A percentile compares a stretch with the other conserved stretches of the same genome.
These are phyloP conservation scores for Myxozyma geophila DNA, from an alignment of 805 yeast genomes.

Conservation along the genomic window DNA sequence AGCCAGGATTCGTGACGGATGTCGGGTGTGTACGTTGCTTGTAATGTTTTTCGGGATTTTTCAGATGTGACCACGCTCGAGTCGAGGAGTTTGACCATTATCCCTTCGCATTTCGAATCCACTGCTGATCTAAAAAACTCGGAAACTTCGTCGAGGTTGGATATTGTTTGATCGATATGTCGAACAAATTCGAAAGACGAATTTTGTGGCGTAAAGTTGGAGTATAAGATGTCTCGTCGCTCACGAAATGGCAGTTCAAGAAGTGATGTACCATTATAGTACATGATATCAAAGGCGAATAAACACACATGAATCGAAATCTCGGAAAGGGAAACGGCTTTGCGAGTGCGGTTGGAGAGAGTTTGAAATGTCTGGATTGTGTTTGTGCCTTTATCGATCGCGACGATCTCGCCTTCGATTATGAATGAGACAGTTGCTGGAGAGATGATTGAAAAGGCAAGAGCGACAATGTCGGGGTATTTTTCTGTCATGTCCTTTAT, in stretches of 20 bases:
- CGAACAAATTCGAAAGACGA: slow-evolving; percentile 27
- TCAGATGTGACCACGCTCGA: slow-evolving; percentile 2
- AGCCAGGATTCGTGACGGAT: slow-evolving; percentile 40
- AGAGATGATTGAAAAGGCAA: neutral
- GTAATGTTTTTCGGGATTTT: slow-evolving; percentile 3
- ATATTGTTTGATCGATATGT: slow-evolving; percentile 31
- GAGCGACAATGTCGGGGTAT: slow-evolving; percentile 37
- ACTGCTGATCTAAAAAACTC: slow-evolving; percentile 4
- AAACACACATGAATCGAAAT: slow-evolving; percentile 36
- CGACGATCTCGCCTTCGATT: slow-evolving; percentile 41
- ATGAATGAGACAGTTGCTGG: slow-evolving; percentile 32
- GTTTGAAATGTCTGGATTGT: slow-evolving; percentile 35
- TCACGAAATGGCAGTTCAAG: slow-evolving; percentile 25
- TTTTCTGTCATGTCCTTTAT: slow-evolving; percentile 36
- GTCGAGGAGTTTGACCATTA: slow-evolving; percentile 41
- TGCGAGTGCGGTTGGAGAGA: slow-evolving; percentile 35
- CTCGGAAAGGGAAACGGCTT: slow-evolving; percentile 25
- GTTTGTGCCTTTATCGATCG: slow-evolving; percentile 32
- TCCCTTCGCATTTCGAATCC: slow-evolving; percentile 37
- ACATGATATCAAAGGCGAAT: slow-evolving; percentile 38
- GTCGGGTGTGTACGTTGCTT: slow-evolving; percentile 39
- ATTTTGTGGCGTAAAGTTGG: slow-evolving; percentile 14
- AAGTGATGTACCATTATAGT: slow-evolving; percentile 25
- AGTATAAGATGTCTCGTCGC: slow-evolving; percentile 33
- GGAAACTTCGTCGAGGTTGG: slow-evolving; percentile 17